Conservation (phyloP, 2,329 filamentous ascomycete genomes). For the Aspergillus chevalieri region DNA sequence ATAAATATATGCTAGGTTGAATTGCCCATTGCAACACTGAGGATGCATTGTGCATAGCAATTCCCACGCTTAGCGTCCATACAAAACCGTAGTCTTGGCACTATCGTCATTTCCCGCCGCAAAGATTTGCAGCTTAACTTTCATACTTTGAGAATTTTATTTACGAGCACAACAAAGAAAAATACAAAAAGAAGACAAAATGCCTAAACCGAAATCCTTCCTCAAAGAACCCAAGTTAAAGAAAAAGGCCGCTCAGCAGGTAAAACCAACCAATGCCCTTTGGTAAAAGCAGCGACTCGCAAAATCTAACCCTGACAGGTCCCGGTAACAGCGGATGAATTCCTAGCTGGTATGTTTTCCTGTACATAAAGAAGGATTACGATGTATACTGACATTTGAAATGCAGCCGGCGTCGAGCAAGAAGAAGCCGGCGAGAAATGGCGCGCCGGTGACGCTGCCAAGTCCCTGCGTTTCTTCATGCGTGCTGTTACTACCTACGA, state of each 20-base stretch:
- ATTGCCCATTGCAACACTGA: too few relatives aligned
- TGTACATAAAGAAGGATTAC: background rate
- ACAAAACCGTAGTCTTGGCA: background rate
- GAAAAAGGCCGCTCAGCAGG: slow-evolving; percentile 38
- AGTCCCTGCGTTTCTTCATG: slow-evolving; percentile 54
- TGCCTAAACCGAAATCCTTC: slow-evolving; percentile 36
- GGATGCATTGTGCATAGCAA: background rate
- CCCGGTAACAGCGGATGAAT: slow-evolving; percentile 61
- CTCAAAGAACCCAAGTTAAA: slow-evolving; percentile 38
- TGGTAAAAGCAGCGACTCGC: too few relatives aligned
- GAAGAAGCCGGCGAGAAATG: slow-evolving; percentile 71
- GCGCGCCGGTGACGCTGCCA: slow-evolving; percentile 63
- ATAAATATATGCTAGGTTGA: too few relatives aligned
- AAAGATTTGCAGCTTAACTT: background rate
- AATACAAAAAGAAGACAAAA: slow-evolving; percentile 9
- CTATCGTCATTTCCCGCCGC: background rate
- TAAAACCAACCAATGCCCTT: slow-evolving; percentile 10
- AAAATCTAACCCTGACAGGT: slow-evolving; percentile 27
- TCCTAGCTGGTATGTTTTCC: slow-evolving; percentile 50
- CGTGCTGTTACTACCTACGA: slow-evolving; percentile 62
- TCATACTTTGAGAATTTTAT: background rate
- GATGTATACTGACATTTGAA: too few relatives aligned
- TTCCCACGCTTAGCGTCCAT: too few relatives aligned
- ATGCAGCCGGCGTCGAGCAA: slow-evolving; percentile 56
- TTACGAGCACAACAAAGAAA: background rate